Percentiles rank a stretch among this genome's conserved stretches.
These are phyloP conservation scores for Aquilaria yunnanensis DNA, from an alignment of 345 rosid species.

Conservation along the genomic window DNA sequence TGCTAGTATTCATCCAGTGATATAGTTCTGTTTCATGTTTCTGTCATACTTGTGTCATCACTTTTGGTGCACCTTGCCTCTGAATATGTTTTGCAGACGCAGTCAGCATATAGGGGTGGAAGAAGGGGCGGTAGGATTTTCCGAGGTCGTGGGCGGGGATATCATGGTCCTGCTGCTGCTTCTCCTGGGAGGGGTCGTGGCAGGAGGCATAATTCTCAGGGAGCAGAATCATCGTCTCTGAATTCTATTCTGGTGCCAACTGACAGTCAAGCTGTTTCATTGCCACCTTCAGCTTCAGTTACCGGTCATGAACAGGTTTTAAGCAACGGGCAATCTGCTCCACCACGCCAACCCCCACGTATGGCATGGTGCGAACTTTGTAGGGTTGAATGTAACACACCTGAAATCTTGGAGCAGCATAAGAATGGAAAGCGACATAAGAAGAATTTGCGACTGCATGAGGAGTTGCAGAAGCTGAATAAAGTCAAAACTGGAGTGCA, in stretches of 20 bases:
- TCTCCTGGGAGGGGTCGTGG: conserved; percentile 14
- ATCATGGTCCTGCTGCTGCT: conserved; percentile 4
- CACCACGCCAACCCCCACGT: conserved; percentile 22
- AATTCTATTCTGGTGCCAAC: conserved; percentile 6
- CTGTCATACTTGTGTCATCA: too few species aligned
- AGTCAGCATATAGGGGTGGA: conserved; percentile 20
- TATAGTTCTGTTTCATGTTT: too few species aligned
- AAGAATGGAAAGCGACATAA: conserved; percentile 39
- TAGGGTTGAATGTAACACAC: conserved; percentile 35
- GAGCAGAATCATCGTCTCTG: conserved; percentile 11
- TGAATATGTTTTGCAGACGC: conserved; percentile 21
- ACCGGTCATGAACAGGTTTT: conserved; percentile 13
- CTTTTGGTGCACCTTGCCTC: conserved; percentile 12
- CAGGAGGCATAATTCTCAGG: conserved; percentile 9
- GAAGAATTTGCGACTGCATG: conserved; percentile 21
- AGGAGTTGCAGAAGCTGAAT: conserved; percentile 19
- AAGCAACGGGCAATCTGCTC: conserved; percentile 14
- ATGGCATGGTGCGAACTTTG: conserved; percentile 39
- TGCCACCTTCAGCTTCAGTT: conserved; percentile 13
- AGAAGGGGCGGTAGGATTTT: conserved; percentile 24
- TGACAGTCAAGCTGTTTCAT: not conserved
- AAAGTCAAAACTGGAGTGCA: conserved; percentile 16
- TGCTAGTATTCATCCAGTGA: too few species aligned
- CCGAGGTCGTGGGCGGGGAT: conserved; percentile 21
- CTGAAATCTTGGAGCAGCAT: conserved; percentile 33